phyloP scores from a whole-genome alignment of 1,284 basidiomycete genomes.

The Irpex sp. region DNA sequence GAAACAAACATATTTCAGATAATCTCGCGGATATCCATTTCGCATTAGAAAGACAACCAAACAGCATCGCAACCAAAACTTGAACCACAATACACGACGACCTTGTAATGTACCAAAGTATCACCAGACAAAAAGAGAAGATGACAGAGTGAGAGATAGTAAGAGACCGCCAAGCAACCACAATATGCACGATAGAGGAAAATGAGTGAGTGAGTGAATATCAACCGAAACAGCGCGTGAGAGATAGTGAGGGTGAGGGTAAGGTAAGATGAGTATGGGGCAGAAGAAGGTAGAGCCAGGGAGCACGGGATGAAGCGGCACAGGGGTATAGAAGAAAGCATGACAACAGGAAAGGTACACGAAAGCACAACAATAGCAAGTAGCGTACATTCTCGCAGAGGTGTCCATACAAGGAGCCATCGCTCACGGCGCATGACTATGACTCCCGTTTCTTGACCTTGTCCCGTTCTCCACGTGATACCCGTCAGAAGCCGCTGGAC shows the following conservation, averaged over 20 bases:
- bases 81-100: too few relatives aligned
- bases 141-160: neutral
- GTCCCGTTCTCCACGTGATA: neutral
- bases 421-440: neutral
- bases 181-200: neutral
- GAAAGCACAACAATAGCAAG: neutral
- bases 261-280: neutral
- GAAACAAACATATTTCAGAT: too few relatives aligned
- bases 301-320: neutral
- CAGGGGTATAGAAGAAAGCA: neutral
- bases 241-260: neutral
- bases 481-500: neutral
- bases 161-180: neutral
- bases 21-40: too few relatives aligned
- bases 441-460: neutral
- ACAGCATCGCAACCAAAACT: too few relatives aligned
- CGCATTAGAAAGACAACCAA: too few relatives aligned
- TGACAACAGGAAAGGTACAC: neutral
- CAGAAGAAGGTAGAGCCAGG: too few relatives aligned
- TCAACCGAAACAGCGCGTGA: neutral
- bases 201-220: neutral
- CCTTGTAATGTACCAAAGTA: too few relatives aligned
- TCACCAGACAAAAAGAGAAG: neutral
- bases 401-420: neutral
- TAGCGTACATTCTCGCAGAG: neutral